Evolutionary conservation across 2,329 filamentous ascomycete genomes (phyloP), one percentile per base, ranked within the genome.

Genomic region (Fusarium pseudoanthophilum): DNA sequence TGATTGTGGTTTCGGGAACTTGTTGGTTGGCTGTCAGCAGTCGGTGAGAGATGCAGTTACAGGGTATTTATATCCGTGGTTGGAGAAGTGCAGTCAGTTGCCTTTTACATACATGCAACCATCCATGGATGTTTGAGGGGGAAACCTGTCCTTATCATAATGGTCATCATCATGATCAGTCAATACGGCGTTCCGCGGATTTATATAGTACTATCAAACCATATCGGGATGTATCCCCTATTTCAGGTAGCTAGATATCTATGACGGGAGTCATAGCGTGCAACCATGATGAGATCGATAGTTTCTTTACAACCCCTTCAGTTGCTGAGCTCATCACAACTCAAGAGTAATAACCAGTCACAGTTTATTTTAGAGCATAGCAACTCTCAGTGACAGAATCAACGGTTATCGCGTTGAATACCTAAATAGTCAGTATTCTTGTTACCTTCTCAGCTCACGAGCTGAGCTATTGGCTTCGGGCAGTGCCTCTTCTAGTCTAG

Each of bases 21-120:
- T 69, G 72, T 72, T 74, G 71, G 67, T 74, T 74, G 71, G 67
- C 43, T 74, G 48, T 72, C 55, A 62, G 71, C 59, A 59, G 58
- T 59, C 60, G 69, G 60, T 55, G 46, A 59, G 55, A 34, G 71
- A 62, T 60, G 71, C 71, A 65, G 60, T 45, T 69, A 30, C 67
- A 71, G 64, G 60, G 55, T 55, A 58, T 55, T 55, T 71, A 52
- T n/a, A 30, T 57, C n/a, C 49, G 7, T 52, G 36, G 34, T 40
- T 52, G 45, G 37, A 64, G 43, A 63, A 56, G 39, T 53, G 46
- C 55, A 60, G 64, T 55, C 58, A 55, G 39, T 43, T 74, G 43
- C 30, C 42, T 55, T 55, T 40, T 51, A 36, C 39, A 30, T 24
- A 34, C 30, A 57, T 30, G n/a, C 67, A 64, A 32, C 32, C n/a